Evolutionary conservation across 2,329 filamentous ascomycete species (phyloP).

Genomic region (Cladorrhinum sp.): DNA sequence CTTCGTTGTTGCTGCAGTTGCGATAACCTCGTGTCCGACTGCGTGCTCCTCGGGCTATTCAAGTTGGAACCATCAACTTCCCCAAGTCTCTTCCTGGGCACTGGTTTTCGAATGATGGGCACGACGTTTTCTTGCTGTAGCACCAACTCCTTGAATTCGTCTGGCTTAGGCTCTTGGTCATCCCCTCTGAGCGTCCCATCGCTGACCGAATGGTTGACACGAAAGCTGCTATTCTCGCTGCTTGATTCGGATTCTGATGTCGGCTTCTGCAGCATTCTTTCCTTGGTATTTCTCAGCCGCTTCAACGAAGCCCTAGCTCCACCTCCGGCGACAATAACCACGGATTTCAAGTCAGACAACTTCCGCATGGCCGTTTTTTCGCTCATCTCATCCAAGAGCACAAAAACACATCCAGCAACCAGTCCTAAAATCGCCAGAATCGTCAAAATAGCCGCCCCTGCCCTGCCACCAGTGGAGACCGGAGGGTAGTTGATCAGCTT

Average conservation of each 20-base stretch:
- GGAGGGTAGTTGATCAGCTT: constrained; percentile 29
- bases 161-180: background rate
- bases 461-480: constrained; percentile 60
- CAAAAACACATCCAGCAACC: constrained; percentile 49
- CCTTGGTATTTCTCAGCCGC: background rate
- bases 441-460: constrained; percentile 49
- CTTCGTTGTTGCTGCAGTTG: background rate
- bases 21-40: constrained; percentile 7
- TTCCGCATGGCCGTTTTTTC: constrained; percentile 34
- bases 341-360: constrained; percentile 28
- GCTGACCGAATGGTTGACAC: constrained; percentile 5
- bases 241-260: background rate
- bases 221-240: background rate
- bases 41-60: constrained; percentile 1
- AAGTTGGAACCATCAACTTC: background rate
- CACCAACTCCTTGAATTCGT: background rate
- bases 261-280: background rate
- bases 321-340: constrained; percentile 5
- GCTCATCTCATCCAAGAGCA: constrained; percentile 48
- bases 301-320: background rate
- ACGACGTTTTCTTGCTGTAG: background rate
- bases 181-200: background rate
- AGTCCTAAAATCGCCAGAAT: constrained; percentile 53
- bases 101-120: background rate
- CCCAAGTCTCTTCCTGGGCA: background rate